A percentile compares a stretch with the other conserved stretches of the same genome.
Evolutionary conservation across 352 stramenopile species (phyloP).

Genomic region (Peronosclerospora sorghi): DNA sequence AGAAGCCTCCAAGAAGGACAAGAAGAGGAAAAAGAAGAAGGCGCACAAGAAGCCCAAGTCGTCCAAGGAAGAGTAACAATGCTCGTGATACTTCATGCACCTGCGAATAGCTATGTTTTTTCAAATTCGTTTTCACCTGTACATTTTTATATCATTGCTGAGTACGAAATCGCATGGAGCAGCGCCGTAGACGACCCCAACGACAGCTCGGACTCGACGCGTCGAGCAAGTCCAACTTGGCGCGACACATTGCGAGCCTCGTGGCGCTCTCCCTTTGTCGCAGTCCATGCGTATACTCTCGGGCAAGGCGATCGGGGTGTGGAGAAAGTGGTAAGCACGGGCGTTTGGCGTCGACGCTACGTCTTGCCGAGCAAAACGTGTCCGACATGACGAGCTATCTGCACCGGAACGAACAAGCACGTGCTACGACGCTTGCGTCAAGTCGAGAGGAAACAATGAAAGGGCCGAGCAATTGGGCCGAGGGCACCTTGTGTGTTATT

Average conservation of each 20-base stretch:
- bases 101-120: conserved; percentile 13
- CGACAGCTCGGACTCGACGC: conserved; percentile 15
- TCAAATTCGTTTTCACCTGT: background rate
- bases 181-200: too few species aligned
- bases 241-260: conserved; percentile 12
- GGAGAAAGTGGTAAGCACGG: conserved; percentile 1
- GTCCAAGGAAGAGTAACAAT: conserved; percentile 17
- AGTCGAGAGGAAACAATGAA: background rate
- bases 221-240: conserved; percentile 7
- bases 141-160: conserved; percentile 1
- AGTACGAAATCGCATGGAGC: too few species aligned
- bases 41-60: conserved; percentile 53
- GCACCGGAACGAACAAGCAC: background rate
- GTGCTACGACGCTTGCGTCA: background rate
- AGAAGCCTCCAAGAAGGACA: conserved; percentile 41
- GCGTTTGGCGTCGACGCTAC: conserved; percentile 16
- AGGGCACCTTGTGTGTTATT: conserved; percentile 24
- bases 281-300: background rate
- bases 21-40: conserved; percentile 60
- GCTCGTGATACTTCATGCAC: background rate
- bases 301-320: background rate
- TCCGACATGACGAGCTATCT: conserved; percentile 20
- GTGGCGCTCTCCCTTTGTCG: conserved; percentile 19
- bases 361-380: conserved; percentile 17
- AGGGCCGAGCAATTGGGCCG: too few species aligned